A percentile compares a stretch with the other conserved stretches of the same genome.
Evolutionary conservation across 1,284 basidiomycete genomes (phyloP).

Genomic region (Malassezia globosa): DNA sequence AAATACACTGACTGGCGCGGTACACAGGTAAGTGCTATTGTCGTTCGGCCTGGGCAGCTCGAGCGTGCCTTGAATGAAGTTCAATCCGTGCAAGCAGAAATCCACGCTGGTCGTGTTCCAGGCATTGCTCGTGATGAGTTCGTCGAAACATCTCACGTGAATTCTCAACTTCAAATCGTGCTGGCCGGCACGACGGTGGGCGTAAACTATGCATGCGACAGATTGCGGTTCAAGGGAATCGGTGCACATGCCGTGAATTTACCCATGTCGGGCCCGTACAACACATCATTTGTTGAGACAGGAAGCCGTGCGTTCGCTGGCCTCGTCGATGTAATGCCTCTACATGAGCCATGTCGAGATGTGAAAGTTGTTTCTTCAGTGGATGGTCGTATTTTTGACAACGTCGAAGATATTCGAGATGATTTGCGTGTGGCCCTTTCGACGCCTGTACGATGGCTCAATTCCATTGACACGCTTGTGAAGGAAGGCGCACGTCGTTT

Average conservation of each 20-base stretch:
- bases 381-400: slow-evolving; percentile 21
- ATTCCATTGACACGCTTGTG: slow-evolving; percentile 29
- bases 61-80: slow-evolving; percentile 28
- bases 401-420: slow-evolving; percentile 21
- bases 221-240: slow-evolving; percentile 28
- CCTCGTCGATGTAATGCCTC: slow-evolving; percentile 30
- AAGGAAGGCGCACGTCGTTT: slow-evolving; percentile 37
- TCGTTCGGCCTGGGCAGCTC: slow-evolving; percentile 37
- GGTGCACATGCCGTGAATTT: slow-evolving; percentile 44
- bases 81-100: slow-evolving; percentile 23
- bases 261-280: slow-evolving; percentile 42
- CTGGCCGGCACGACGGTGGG: slow-evolving; percentile 37
- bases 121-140: slow-evolving; percentile 38
- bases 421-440: slow-evolving; percentile 31
- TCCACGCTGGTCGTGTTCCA: slow-evolving; percentile 26
- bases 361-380: slow-evolving; percentile 29
- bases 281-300: slow-evolving; percentile 33
- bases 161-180: slow-evolving; percentile 41
- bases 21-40: slow-evolving; percentile 40
- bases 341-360: slow-evolving; percentile 20
- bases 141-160: slow-evolving; percentile 43
- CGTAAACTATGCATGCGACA: slow-evolving; percentile 40
- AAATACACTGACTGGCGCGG: slow-evolving; percentile 27
- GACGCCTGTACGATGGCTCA: slow-evolving; percentile 34
- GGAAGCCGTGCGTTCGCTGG: slow-evolving; percentile 27